Evolutionary conservation across 495 filamentous ascomycete species (phyloP).

Genomic region (Xylaria flabelliformis): DNA sequence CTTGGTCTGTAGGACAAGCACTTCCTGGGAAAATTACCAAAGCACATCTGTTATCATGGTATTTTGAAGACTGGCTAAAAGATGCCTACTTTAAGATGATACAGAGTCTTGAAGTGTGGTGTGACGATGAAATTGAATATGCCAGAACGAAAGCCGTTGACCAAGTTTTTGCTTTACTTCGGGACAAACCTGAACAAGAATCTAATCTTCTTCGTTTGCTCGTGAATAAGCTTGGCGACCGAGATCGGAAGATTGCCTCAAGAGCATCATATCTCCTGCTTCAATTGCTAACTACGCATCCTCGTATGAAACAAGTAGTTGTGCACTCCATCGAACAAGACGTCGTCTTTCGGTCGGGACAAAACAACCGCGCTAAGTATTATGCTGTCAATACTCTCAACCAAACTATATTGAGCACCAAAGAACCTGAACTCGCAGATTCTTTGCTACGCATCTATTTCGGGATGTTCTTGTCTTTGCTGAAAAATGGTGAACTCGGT

Average conservation of each 20-base stretch:
- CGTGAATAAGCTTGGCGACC: conserved; percentile 95
- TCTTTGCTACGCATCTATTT: conserved; percentile 91
- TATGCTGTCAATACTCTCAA: conserved; percentile 96
- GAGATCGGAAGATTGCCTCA: conserved; percentile 91
- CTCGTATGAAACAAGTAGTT: conserved; percentile 89
- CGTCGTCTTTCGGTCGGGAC: conserved; percentile 83
- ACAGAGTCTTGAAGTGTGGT: conserved; percentile 88
- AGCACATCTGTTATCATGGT: conserved; percentile 84
- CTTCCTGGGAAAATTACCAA: conserved; percentile 74
- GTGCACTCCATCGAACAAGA: conserved; percentile 84
- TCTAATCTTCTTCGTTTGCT: conserved; percentile 88
- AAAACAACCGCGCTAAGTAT: conserved; percentile 87
- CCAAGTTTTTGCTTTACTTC: conserved; percentile 86
- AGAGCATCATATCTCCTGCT: conserved; percentile 88
- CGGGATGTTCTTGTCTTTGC: conserved; percentile 72
- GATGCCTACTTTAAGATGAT: conserved; percentile 88
- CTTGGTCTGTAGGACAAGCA: conserved; percentile 69
- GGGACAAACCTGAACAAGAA: conserved; percentile 97
- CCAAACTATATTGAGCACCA: conserved; percentile 86
- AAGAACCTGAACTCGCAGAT: conserved; percentile 81
- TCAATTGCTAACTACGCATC: conserved; percentile 87
- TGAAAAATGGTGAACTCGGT: conserved; percentile 65
- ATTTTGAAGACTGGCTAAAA: conserved; percentile 94
- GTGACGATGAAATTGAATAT: conserved; percentile 91
- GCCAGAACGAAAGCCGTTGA: conserved; percentile 83